Base-by-base conservation (phyloP, 2,329 filamentous ascomycete species). In the Clarireedia monteithiana region DNA sequence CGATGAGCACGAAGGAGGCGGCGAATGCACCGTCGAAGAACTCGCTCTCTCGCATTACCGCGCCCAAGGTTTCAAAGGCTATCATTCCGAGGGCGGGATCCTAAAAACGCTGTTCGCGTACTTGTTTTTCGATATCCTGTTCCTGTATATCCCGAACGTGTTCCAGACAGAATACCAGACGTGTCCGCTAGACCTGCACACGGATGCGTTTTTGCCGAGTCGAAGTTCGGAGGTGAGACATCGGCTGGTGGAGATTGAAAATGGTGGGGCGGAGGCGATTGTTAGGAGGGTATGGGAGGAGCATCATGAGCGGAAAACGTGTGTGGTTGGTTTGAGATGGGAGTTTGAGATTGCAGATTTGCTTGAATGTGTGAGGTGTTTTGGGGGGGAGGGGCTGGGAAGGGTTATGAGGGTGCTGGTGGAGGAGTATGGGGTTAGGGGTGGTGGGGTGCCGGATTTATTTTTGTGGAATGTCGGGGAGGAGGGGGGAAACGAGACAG, bases 151-250 rank as follows among this genome's bases (percentile, higher is more conserved):
- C 5, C 92, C 94, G 26, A 96, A 97, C 64, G 92, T 99, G 55
- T 99, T 99, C 71, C 92, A 97, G 69, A 99, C 94, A 5, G 83
- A 87, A 1, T 99, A 89, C 69, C 94, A 99, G 71, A 95, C 90
- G 0, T 96, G 90, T 66, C 94, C 94, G 1, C 75, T 99, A 3
- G 94, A 99, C 69, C 75, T 99, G 5, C 88, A 95, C 68, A 96
- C 91, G 0, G 94, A 99, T 69, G 85, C 88, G 2, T 99, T 99
- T 74, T 97, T 89, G 68, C 82, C 89, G 0, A 83, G 85, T 1
- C 82, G 94, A n/a, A 83, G 87, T 38, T 90, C 86, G 4, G 91
- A 96, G 73, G 94, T 97, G 68, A 95, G 96, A 67, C 83, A 85
- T 60, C 84, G 91, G 1, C 77, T 97, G 2, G 90, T 89, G 4